Evolutionary conservation across 495 filamentous ascomycete species (phyloP), one percentile per base, ranked within the genome.

Genomic region (Annulohypoxylon bovei): DNA sequence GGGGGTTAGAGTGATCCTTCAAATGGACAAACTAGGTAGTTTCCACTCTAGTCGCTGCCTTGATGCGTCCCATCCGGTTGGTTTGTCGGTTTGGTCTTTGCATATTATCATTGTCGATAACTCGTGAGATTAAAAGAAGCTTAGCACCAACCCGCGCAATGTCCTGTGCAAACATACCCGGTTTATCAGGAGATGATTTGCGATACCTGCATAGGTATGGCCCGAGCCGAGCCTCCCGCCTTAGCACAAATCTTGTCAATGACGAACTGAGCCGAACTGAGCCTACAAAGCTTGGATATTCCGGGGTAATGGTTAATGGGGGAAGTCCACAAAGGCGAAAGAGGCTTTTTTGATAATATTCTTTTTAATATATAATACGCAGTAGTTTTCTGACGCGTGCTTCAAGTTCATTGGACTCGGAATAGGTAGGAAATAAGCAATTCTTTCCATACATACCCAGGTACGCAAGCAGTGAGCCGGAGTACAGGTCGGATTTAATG

Each of bases 211-310:
- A n/a, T 42, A 42, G n/a, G n/a, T 30, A 30, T 52, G 47, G 47
- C 22, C 47, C 25, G 47, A 52, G 47, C 47, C 47, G 47, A 9
- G 25, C 11, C 47, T 52, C 47, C 47, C 27, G 47, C 47, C 47
- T 52, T 52, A 6, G 22, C 44, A 6, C 22, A 7, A 27, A n/a
- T 52, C 27, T 28, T 52, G 47, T 25, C 14, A 52, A 52, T 30
- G 47, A 52, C 27, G 25, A 30, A 30, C 47, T 7, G 30, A 35
- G 12, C 33, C 33, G 33, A 35, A 35, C 33, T 12, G 33, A 20
- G 16, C 39, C 12, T 42, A 6, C 6, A 42, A 42, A 16, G 47
- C 11, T 52, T n/a, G 27, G 47, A 18, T 28, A 52, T 30, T 28
- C 47, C 8, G 47, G 27, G 27, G 47, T 52, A 52, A 30, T 28